Conservation (phyloP, 2,329 filamentous ascomycete genomes). For the Bipolaris oryzae region DNA sequence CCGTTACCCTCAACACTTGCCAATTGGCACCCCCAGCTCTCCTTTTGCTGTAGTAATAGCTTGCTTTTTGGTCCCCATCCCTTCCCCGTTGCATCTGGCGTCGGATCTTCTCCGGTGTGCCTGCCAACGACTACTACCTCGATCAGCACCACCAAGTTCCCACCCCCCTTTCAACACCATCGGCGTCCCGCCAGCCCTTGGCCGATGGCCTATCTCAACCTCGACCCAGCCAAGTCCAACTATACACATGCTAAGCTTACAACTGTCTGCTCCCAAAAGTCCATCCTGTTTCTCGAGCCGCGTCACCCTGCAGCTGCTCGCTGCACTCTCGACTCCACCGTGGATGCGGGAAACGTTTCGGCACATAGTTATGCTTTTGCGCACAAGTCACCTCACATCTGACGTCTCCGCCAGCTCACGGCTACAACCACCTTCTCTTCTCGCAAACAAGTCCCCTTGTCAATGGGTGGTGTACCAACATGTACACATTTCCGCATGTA, state of each 20-base stretch:
- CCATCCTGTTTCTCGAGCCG: not conserved
- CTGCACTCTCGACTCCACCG: not conserved
- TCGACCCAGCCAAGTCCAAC: not conserved
- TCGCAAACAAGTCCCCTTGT: not conserved
- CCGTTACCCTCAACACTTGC: too few relatives aligned
- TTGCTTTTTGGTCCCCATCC: not conserved
- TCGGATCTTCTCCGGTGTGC: not conserved
- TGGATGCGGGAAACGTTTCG: not conserved
- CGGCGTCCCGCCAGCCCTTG: not conserved
- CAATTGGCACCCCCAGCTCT: too few relatives aligned
- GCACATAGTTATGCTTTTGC: not conserved
- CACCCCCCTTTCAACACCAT: conserved; percentile 6
- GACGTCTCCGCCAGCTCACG: not conserved
- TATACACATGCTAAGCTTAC: conserved; percentile 1
- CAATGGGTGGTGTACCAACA: not conserved
- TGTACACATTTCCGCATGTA: not conserved
- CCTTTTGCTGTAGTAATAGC: not conserved
- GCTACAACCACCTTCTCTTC: not conserved
- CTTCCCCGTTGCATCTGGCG: not conserved
- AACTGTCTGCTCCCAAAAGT: not conserved
- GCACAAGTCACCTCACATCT: not conserved
- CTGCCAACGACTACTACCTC: not conserved
- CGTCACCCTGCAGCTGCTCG: not conserved
- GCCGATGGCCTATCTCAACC: not conserved
- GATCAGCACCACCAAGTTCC: not conserved